A percentile compares a stretch with the other conserved stretches of the same genome.
These are phyloP conservation scores for Hordeum vulgare DNA, from an alignment of 176 grass and related monocot species.

Conservation along the genomic window MorexV3_pseudomolecules_assembly NC_058520.1:123480922-123481421, in stretches of 20 bases:
- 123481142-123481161: slow-evolving; percentile 43
- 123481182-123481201: neutral
- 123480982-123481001: neutral
- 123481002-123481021: neutral
- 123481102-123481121: slow-evolving; percentile 98
- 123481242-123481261: no score
- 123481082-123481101: slow-evolving; percentile 78
- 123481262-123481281: no score
- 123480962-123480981: neutral
- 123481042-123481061: slow-evolving; percentile 71
- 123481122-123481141: slow-evolving; percentile 83
- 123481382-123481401: no score
- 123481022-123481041: slow-evolving; percentile 36
- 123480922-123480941: slow-evolving; percentile 81
- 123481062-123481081: slow-evolving; percentile 33
- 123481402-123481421: no score
- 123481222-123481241: no score
- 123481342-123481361: no score
- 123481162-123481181: slow-evolving; percentile 8
- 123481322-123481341: no score
- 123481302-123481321: no score
- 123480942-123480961: slow-evolving; percentile 18
- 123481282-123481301: no score
- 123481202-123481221: no score
- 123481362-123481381: no score